These are phyloP conservation scores for Penicillium sp. DNA, from an alignment of 2,329 filamentous ascomycete species.

Conservation along the genomic window DNA sequence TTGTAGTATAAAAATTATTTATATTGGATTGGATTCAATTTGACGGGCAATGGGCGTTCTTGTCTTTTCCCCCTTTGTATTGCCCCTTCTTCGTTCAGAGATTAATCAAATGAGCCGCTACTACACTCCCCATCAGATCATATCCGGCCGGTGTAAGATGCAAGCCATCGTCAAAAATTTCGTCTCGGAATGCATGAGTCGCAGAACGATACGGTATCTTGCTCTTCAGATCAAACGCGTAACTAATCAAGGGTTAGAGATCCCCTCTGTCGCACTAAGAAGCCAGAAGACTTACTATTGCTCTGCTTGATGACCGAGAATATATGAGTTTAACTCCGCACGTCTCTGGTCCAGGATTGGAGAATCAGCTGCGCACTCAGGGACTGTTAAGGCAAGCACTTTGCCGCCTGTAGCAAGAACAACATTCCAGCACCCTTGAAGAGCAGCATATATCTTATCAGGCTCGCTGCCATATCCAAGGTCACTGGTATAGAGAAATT, in stretches of 20 bases:
- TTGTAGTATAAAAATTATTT: conserved; percentile 12
- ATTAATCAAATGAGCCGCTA: conserved; percentile 47
- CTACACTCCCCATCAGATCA: conserved; percentile 62
- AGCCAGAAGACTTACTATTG: background rate
- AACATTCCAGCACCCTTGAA: conserved; percentile 57
- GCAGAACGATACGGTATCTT: conserved; percentile 60
- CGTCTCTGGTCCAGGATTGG: conserved; percentile 43
- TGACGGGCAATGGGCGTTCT: background rate
- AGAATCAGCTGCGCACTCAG: conserved; percentile 51
- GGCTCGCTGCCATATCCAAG: conserved; percentile 47
- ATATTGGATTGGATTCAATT: background rate
- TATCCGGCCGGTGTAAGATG: conserved; percentile 65
- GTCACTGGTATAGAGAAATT: conserved; percentile 43
- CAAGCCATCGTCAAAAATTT: conserved; percentile 65
- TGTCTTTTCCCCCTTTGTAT: background rate
- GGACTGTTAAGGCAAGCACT: conserved; percentile 66
- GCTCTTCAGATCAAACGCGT: conserved; percentile 55
- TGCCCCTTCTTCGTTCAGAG: background rate
- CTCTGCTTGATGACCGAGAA: conserved; percentile 34
- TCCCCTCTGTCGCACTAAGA: background rate
- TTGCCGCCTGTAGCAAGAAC: conserved; percentile 56
- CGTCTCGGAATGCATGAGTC: conserved; percentile 48
- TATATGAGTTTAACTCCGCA: conserved; percentile 57
- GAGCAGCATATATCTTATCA: conserved; percentile 53
- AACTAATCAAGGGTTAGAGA: background rate